Base-by-base conservation (phyloP, 306 rosid genomes). In the Sicyos baderoa region DNA sequence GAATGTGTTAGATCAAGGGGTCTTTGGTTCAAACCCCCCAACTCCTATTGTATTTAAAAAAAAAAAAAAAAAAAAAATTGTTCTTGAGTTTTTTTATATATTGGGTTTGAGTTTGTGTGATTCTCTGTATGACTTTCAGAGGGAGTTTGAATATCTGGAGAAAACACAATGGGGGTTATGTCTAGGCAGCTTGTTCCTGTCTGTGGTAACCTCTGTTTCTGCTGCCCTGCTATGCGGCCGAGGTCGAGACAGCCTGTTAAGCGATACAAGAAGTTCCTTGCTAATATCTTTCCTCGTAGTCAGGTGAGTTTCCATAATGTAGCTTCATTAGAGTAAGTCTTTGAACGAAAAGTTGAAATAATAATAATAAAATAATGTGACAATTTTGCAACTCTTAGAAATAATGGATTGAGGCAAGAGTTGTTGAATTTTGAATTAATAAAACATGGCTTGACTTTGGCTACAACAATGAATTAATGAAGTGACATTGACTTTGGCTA, bases 161-260 rank as follows among this genome's bases (percentile, higher is more conserved):
- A 80, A 71, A 76, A 40, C 69, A 91, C 69, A 91, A 29, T 89
- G 97, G 97, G 97, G 94, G 98, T 89, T 78, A 84, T 89, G 91
- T 89, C 98, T 19, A 82, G 98, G 95, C 93, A 86, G 84, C 90
- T 89, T 23, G 89, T 92, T 71, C 98, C 98, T 6, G 95, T 72
- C 84, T 89, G 97, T 61, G 94, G 89, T 57, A 88, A 80, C 87
- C 87, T 93, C 80, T 93, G 97, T 83, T 82, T 83, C 77, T 74
- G 84, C 74, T 93, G 98, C 76, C 98, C 98, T 72, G 71, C 98
- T 8, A 66, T 93, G 80, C 82, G 96, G 53, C 90, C 98, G 7
- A 88, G 98, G 65, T 93, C 98, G 6, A 83, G 98, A 64, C 97
- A 89, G 71, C 98, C 96, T 0, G 96, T 93, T 72, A 93, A 93